A percentile compares a stretch with the other conserved stretches of the same genome.
Evolutionary conservation across 306 rosid genomes (phyloP).

Genomic region (Crataegus laevigata): DNA sequence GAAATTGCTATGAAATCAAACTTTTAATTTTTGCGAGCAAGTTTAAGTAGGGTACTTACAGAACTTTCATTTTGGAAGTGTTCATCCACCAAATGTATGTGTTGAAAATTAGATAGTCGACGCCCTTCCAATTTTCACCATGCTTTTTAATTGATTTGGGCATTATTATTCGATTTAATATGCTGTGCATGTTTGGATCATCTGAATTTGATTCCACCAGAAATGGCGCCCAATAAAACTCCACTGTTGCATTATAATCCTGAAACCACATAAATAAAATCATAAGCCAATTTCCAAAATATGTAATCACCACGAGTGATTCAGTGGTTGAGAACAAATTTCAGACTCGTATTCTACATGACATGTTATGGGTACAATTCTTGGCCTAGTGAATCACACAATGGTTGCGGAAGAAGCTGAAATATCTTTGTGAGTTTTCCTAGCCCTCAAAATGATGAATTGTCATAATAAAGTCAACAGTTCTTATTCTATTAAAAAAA

Average conservation of each 20-base stretch:
- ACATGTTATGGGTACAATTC: too few species aligned
- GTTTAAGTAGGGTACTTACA: slow-evolving; percentile 41
- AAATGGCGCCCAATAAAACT: slow-evolving; percentile 96
- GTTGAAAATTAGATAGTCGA: slow-evolving; percentile 75
- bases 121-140: slow-evolving; percentile 68
- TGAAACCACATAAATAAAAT: slow-evolving; percentile 17
- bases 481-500: too few species aligned
- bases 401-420: fast-evolving
- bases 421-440: too few species aligned
- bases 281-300: not conserved
- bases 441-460: fast-evolving
- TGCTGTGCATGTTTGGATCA: slow-evolving; percentile 81
- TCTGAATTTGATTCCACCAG: slow-evolving; percentile 95
- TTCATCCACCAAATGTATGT: slow-evolving; percentile 99
- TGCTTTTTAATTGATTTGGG: slow-evolving; percentile 85
- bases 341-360: too few species aligned
- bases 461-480: fast-evolving
- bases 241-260: slow-evolving; percentile 84
- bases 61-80: slow-evolving; percentile 62
- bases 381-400: fast-evolving
- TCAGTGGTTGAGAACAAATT: too few species aligned
- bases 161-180: slow-evolving; percentile 76
- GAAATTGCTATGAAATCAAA: not conserved
- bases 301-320: not conserved
- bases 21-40: too few species aligned